These are phyloP conservation scores for Aspergillus awamori DNA, from an alignment of 2,329 filamentous ascomycete genomes.

Conservation along the genomic window DNA sequence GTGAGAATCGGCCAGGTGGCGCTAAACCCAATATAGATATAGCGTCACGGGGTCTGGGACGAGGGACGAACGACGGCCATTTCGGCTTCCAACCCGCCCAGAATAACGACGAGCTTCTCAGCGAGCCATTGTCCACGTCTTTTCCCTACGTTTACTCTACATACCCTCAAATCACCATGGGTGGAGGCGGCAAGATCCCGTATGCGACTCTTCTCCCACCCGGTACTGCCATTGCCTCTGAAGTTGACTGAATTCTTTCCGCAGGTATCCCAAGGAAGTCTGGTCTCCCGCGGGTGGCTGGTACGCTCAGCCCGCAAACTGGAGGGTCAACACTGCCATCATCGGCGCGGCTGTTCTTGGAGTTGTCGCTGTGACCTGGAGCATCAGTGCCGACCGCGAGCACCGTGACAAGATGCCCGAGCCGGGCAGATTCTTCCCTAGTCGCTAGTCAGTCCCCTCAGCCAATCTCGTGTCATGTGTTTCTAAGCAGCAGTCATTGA, in stretches of 20 bases:
- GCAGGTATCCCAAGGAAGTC: constrained; percentile 95
- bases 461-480: constrained; percentile 5
- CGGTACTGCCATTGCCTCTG: constrained; percentile 1
- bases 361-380: constrained; percentile 69
- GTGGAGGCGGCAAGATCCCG: constrained; percentile 79
- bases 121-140: constrained; percentile 28
- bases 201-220: constrained; percentile 54
- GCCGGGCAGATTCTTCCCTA: constrained; percentile 76
- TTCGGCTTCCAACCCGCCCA: constrained; percentile 33
- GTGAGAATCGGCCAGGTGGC: constrained; percentile 27
- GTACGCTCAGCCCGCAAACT: constrained; percentile 94
- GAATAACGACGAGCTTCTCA: constrained; percentile 24
- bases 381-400: constrained; percentile 73
- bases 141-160: constrained; percentile 26
- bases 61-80: constrained; percentile 35
- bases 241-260: constrained; percentile 28
- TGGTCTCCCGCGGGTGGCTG: constrained; percentile 98
- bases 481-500: constrained; percentile 18
- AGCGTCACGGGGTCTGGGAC: constrained; percentile 32
- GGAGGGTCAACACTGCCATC: constrained; percentile 86
- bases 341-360: constrained; percentile 70
- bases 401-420: constrained; percentile 74
- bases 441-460: constrained; percentile 69
- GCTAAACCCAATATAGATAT: constrained; percentile 32
- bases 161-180: constrained; percentile 51